phyloP scores from a whole-genome alignment of 768 basidiomycete genomes.

The Cystobasidiopsis lactophilus region DNA sequence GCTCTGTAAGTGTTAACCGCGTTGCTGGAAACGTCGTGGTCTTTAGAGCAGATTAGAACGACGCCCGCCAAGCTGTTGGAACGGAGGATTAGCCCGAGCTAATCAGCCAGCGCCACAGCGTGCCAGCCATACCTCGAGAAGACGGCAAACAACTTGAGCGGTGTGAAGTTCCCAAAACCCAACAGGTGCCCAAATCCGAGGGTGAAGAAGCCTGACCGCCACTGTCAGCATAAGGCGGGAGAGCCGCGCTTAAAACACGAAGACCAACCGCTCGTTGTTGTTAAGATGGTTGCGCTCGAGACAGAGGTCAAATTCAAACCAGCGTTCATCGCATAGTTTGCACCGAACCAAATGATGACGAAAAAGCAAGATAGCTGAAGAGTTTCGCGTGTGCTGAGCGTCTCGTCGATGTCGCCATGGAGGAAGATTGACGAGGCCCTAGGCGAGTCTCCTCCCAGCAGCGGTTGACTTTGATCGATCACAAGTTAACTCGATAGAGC shows the following conservation, averaged over 20 bases:
- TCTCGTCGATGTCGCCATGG: constrained; percentile 4
- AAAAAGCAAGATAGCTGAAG: constrained; percentile 54
- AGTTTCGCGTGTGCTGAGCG: constrained; percentile 37
- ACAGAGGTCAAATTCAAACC: constrained; percentile 71
- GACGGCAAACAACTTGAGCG: constrained; percentile 55
- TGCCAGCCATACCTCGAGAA: constrained; percentile 40
- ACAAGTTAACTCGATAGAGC: no score
- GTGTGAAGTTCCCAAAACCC: constrained; percentile 51
- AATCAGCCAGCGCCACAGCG: not conserved
- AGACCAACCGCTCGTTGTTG: constrained; percentile 52
- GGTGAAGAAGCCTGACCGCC: constrained; percentile 63
- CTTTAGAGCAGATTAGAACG: constrained; percentile 66
- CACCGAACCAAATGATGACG: constrained; percentile 71
- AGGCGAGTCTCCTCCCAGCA: not conserved
- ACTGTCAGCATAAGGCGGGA: not conserved
- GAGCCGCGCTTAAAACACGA: not conserved
- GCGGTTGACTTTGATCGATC: not conserved
- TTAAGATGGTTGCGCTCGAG: constrained; percentile 76
- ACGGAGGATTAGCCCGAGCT: not conserved
- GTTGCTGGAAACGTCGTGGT: constrained; percentile 27
- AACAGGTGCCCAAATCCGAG: constrained; percentile 61
- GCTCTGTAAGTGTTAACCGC: constrained; percentile 16
- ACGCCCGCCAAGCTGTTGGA: constrained; percentile 52
- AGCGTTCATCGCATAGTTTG: constrained; percentile 78
- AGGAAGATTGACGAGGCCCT: no score